Percentiles rank a stretch among this genome's conserved stretches.
phyloP scores from a whole-genome alignment of 257 asterid species.

The Solanum tarijense region DNA sequence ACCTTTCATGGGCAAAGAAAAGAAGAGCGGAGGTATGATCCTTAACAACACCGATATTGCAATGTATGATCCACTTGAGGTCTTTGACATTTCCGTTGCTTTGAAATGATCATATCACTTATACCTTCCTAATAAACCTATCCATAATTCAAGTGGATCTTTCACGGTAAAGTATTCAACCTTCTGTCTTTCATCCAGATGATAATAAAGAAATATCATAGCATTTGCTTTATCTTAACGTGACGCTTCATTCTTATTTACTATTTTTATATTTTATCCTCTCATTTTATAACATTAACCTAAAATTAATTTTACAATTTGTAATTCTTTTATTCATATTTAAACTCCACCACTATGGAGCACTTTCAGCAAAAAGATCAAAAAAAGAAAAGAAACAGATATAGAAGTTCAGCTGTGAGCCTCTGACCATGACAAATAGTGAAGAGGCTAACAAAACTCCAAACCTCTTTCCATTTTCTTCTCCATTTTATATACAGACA shows the following conservation, averaged over 20 bases:
- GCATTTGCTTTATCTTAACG: too few relatives aligned
- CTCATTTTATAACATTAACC: too few relatives aligned
- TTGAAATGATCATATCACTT: not conserved
- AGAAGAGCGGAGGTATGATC: not conserved
- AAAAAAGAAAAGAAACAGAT: not conserved
- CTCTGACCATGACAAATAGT: not conserved
- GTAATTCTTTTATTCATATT: not conserved
- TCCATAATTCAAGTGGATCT: too few relatives aligned
- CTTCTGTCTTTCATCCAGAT: not conserved
- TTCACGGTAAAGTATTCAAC: too few relatives aligned
- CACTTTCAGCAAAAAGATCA: not conserved
- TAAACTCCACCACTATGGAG: not conserved
- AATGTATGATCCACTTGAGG: too few relatives aligned
- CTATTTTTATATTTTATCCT: too few relatives aligned
- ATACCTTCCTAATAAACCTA: not conserved
- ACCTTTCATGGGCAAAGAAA: not conserved
- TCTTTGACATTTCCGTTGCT: not conserved
- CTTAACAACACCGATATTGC: not conserved
- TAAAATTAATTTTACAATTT: not conserved
- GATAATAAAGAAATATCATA: too few relatives aligned
- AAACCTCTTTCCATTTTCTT: not conserved
- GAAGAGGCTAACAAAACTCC: not conserved
- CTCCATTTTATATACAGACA: not conserved
- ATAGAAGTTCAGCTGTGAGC: not conserved
- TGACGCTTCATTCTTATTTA: too few relatives aligned